A percentile compares a stretch with the other conserved stretches of the same genome.
phyloP scores from a whole-genome alignment of 2,329 filamentous ascomycete genomes.

The Lomentospora prolificans region DNA sequence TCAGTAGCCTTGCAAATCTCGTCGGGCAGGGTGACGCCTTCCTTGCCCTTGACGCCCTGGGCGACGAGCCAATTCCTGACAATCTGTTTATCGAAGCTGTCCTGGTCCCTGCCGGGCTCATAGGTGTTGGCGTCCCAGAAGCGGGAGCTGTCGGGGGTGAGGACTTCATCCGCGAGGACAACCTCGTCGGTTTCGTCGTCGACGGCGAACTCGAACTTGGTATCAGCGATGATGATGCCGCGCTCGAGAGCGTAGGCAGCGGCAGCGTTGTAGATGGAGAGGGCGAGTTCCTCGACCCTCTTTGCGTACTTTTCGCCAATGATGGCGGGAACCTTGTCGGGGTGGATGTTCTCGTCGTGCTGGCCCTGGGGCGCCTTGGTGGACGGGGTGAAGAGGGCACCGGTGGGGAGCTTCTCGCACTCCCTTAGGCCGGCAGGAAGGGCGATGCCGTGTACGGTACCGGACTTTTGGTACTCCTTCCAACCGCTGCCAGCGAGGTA shows the following conservation, averaged over 20 bases:
- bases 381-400: slow-evolving; percentile 56
- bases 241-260: slow-evolving; percentile 46
- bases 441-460: slow-evolving; percentile 71
- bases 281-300: slow-evolving; percentile 21
- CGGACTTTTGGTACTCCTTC: slow-evolving; percentile 60
- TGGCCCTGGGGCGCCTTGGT: slow-evolving; percentile 75
- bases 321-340: slow-evolving; percentile 49
- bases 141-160: slow-evolving; percentile 74
- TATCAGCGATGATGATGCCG: slow-evolving; percentile 32
- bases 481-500: slow-evolving; percentile 83
- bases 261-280: slow-evolving; percentile 30
- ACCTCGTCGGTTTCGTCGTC: slow-evolving; percentile 21
- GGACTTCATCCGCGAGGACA: slow-evolving; percentile 62
- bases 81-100: slow-evolving; percentile 83
- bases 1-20: slow-evolving; percentile 61
- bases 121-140: slow-evolving; percentile 69
- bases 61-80: slow-evolving; percentile 72
- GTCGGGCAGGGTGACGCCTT: slow-evolving; percentile 46
- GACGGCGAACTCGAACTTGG: slow-evolving; percentile 43
- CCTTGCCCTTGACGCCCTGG: slow-evolving; percentile 44
- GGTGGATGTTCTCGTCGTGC: slow-evolving; percentile 79
- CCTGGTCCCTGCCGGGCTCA: slow-evolving; percentile 61
- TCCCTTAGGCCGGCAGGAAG: slow-evolving; percentile 59
- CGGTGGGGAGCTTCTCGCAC: slow-evolving; percentile 55
- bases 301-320: slow-evolving; percentile 23